phyloP scores from a whole-genome alignment of 257 asterid genomes.

The Echium plantagineum region DNA sequence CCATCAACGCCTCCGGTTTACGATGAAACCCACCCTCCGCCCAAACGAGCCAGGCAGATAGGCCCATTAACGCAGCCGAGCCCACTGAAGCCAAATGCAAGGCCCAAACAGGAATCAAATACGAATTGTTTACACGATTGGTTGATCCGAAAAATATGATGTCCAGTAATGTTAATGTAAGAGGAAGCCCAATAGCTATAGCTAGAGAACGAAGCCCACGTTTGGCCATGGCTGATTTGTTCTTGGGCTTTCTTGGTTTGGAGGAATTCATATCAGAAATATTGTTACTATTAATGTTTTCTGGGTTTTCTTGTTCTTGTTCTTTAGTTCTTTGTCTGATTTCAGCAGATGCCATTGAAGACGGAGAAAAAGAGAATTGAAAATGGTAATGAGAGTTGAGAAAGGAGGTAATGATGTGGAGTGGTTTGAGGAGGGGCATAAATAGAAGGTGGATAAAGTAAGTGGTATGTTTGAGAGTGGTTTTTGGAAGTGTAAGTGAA shows the following conservation, averaged over 20 bases:
- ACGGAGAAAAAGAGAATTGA: not conserved
- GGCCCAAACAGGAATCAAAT: conserved; percentile 80
- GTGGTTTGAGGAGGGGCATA: conserved; percentile 1
- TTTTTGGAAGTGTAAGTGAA: too few relatives aligned
- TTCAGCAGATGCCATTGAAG: not conserved
- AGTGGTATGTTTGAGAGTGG: not conserved
- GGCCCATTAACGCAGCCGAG: conserved; percentile 48
- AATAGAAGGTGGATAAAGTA: not conserved
- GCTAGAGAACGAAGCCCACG: not conserved
- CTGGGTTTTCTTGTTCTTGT: not conserved
- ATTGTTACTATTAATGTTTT: not conserved
- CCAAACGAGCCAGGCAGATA: conserved; percentile 93
- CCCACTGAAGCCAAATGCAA: conserved; percentile 52
- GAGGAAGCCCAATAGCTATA: not conserved
- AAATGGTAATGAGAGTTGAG: not conserved
- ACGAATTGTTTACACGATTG: conserved; percentile 48
- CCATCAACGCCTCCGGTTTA: conserved; percentile 38
- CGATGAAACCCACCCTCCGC: conserved; percentile 82
- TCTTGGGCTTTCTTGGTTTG: not conserved
- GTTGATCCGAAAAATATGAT: conserved; percentile 14
- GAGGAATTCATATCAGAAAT: not conserved
- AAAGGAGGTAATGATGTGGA: not conserved
- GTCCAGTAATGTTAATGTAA: not conserved
- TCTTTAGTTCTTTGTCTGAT: conserved; percentile 1
- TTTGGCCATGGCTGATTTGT: not conserved